Conservation (phyloP, 192 early-diverging fungal genomes). For the Rhizophagus sp. region DNA sequence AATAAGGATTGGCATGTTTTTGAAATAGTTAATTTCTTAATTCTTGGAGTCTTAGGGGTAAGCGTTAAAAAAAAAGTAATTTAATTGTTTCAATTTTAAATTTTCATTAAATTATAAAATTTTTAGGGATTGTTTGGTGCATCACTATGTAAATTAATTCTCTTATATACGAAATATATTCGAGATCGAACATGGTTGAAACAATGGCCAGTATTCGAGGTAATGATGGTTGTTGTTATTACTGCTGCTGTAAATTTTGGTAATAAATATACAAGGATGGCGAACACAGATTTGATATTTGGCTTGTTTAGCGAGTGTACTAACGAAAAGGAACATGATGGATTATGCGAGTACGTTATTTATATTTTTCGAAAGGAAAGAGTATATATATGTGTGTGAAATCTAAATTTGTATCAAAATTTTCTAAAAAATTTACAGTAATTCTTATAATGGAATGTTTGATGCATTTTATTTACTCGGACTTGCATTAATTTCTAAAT, state of each 20-base stretch:
- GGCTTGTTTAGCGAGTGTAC: conserved; percentile 35
- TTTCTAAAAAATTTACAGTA: not conserved
- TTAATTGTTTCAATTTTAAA: not conserved
- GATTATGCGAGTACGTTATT: conserved; percentile 11
- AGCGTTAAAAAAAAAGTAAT: conserved; percentile 25
- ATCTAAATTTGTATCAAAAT: not conserved
- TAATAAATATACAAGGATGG: conserved; percentile 62
- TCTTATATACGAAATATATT: conserved; percentile 65
- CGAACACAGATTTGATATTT: not conserved
- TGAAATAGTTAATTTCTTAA: conserved; percentile 78
- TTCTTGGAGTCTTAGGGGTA: conserved; percentile 82
- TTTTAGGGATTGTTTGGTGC: conserved; percentile 74
- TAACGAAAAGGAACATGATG: not conserved
- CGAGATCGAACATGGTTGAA: conserved; percentile 66
- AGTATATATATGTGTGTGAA: not conserved
- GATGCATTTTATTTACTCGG: not conserved
- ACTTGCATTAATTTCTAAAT: conserved; percentile 6
- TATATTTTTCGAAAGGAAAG: not conserved
- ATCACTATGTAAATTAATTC: conserved; percentile 64
- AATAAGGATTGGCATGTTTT: conserved; percentile 95
- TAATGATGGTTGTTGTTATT: conserved; percentile 59
- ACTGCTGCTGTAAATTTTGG: conserved; percentile 68
- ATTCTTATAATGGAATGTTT: not conserved
- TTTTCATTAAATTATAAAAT: not conserved
- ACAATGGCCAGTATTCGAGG: conserved; percentile 67